Percentiles rank a stretch among this genome's conserved stretches.
Conservation (phyloP, 202 grass and related monocot species). For the Hordeum pubiflorum region DNA sequence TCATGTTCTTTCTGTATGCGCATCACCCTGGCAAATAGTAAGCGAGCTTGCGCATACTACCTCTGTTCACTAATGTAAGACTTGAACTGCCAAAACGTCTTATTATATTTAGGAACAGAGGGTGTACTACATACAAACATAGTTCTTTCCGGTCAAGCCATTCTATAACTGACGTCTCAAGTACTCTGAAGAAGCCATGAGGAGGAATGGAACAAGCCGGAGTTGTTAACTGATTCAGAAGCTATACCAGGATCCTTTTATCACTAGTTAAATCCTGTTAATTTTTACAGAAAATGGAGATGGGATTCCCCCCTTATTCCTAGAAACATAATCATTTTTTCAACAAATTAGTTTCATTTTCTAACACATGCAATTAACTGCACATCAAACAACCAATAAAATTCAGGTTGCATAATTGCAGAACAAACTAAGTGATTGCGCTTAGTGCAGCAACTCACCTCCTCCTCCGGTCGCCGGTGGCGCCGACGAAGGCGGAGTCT, state of each 20-base stretch:
- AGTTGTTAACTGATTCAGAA: background rate
- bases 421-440: background rate
- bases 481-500: background rate
- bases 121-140: background rate
- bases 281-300: background rate
- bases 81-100: too few relatives aligned
- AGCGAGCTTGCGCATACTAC: background rate
- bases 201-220: background rate
- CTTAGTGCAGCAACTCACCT: constrained; percentile 2
- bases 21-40: background rate
- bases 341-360: background rate
- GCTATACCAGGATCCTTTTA: background rate
- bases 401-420: background rate
- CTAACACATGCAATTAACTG: background rate
- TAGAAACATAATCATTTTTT: background rate
- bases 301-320: background rate
- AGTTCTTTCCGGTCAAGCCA: background rate
- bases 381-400: background rate
- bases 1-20: background rate
- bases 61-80: too few relatives aligned
- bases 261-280: background rate
- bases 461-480: background rate
- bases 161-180: background rate
- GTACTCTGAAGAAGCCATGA: background rate
- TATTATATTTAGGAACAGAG: too few relatives aligned